Base-by-base conservation (phyloP, 306 rosid genomes). In the Abrus pulchellus region DNA sequence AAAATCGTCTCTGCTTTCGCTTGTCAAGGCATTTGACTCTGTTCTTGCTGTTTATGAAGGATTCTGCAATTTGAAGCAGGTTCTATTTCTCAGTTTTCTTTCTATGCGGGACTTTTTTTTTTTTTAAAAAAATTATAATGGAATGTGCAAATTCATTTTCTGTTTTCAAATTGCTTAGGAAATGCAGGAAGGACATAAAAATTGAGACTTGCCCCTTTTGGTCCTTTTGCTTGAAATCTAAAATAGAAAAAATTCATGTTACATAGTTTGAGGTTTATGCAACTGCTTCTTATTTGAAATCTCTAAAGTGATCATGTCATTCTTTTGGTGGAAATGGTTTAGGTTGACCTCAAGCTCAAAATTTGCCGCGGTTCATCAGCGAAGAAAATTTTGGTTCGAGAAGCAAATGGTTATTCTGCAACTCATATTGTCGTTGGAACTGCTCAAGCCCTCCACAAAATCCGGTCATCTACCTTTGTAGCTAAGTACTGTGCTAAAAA, bases 31-130 rank as follows among this genome's bases (percentile, higher is more conserved):
- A 12, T 96, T 96, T 79, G 97, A 96, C 86, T 86, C 99, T 90
- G 99, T 93, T 77, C 91, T 96, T 69, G 89, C 91, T 54, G 97
- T 92, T 55, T 96, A 93, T 59, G 97, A 96, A 88, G 98, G 99
- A 61, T 96, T 93, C 92, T 96, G 99, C 82, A 92, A 90, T 85
- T 86, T 96, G 85, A 96, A 90, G 45, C 99, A 96, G 99, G 99
- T 94, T 61, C 47, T 33, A 40, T 69, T 89, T 56, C 68, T 75
- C 54, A 32, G 1, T 38, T 6, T 57, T 54, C 33, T 40, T 40
- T 70, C 44, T 61, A 12, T 65, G n/a, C 40, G 7, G 69, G 2
- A 1, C 3, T 47, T 50, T 70, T 57, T 76, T 27, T 45, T 48
- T 32, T 55, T 77, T 67, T 71, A 76, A 61, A 27, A 66, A 66